Conservation (phyloP, 108 stramenopile species). For the Discostella stelligeroides region DNA sequence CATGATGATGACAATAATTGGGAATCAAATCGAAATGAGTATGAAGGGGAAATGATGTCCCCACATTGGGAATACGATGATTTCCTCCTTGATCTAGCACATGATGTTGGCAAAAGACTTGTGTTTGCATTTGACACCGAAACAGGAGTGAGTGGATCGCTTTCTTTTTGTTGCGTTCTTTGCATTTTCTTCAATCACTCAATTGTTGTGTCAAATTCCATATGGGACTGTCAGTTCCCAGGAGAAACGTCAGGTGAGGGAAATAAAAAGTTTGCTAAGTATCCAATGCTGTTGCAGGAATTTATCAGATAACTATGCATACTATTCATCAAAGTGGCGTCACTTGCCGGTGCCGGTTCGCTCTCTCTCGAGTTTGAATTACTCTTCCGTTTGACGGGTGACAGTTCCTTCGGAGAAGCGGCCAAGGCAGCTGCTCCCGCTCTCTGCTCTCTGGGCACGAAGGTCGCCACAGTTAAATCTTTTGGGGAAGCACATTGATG, state of each 20-base stretch:
- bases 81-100: constrained; percentile 71
- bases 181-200: not conserved
- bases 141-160: constrained; percentile 52
- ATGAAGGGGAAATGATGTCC: not conserved
- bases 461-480: constrained; percentile 63
- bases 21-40: not conserved
- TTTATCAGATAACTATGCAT: not conserved
- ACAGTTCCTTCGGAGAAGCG: constrained; percentile 68
- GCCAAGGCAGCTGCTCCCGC: constrained; percentile 76
- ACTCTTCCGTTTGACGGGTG: constrained; percentile 82
- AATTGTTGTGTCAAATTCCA: constrained; percentile 58
- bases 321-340: constrained; percentile 54
- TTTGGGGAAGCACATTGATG: constrained; percentile 92
- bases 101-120: constrained; percentile 83
- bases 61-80: constrained; percentile 77
- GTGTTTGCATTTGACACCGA: constrained; percentile 86
- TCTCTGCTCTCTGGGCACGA: constrained; percentile 74
- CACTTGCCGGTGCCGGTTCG: constrained; percentile 90
- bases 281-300: not conserved
- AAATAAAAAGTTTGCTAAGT: not conserved
- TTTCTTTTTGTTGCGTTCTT: not conserved
- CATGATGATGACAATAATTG: constrained; percentile 12
- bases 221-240: constrained; percentile 88
- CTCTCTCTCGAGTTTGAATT: constrained; percentile 86
- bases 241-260: constrained; percentile 71